These are phyloP conservation scores for Microcyclosporella mali DNA, from an alignment of 2,329 filamentous ascomycete genomes.

Conservation along the genomic window DNA sequence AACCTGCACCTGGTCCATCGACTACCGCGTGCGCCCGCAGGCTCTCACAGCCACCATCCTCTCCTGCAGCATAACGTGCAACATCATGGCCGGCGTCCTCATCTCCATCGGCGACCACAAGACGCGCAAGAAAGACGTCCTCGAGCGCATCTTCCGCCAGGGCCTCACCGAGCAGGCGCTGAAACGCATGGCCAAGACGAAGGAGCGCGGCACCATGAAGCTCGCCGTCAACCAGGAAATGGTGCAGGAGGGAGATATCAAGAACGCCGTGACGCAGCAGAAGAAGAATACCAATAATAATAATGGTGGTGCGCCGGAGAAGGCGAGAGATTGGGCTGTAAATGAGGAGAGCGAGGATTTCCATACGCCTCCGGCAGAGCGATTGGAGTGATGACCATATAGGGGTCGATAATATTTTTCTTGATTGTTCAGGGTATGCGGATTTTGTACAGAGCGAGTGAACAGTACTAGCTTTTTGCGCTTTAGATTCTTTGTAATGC, in stretches of 20 bases:
- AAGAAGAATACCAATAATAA: background rate
- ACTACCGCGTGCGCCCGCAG: constrained; percentile 61
- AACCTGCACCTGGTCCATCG: constrained; percentile 70
- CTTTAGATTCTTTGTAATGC: constrained; percentile 3
- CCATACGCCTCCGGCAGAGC: too few relatives aligned
- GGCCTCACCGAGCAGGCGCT: constrained; percentile 64
- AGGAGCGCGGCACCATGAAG: constrained; percentile 15
- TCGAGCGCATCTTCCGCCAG: constrained; percentile 69
- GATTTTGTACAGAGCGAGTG: background rate
- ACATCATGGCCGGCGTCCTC: constrained; percentile 68
- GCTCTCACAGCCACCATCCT: constrained; percentile 77
- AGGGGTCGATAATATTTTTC: too few relatives aligned
- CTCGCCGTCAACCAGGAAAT: constrained; percentile 13
- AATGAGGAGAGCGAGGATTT: background rate
- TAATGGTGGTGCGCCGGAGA: too few relatives aligned
- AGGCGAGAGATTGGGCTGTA: too few relatives aligned
- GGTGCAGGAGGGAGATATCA: constrained; percentile 16
- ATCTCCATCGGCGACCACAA: constrained; percentile 70
- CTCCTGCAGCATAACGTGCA: constrained; percentile 69
- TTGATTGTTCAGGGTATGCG: too few relatives aligned
- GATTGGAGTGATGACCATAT: too few relatives aligned
- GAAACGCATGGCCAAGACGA: constrained; percentile 36
- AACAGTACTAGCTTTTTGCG: background rate
- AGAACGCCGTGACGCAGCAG: constrained; percentile 4
- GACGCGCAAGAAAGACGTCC: constrained; percentile 79